These are phyloP conservation scores for Allium cepa DNA, from an alignment of 106 monocot genomes.

Conservation along the genomic window DNA sequence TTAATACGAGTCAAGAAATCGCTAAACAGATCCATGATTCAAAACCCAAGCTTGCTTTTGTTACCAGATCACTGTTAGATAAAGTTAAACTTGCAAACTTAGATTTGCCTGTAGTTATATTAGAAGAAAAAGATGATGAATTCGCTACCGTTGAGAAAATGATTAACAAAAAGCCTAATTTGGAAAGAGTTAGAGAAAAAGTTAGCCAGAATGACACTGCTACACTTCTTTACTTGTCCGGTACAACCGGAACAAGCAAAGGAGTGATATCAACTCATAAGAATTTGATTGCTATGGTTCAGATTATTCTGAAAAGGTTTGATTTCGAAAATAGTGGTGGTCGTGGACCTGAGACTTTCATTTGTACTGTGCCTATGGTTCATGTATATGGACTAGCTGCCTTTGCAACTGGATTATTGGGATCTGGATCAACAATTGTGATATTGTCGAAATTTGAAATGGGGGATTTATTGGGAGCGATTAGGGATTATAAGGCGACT, in stretches of 20 bases:
- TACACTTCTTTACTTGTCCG: conserved; percentile 82
- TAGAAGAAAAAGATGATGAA: conserved; percentile 23
- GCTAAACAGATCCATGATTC: conserved; percentile 60
- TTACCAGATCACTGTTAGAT: conserved; percentile 36
- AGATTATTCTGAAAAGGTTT: conserved; percentile 69
- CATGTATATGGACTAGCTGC: conserved; percentile 92
- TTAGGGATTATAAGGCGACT: conserved; percentile 50
- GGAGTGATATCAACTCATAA: conserved; percentile 82
- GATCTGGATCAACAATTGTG: conserved; percentile 75
- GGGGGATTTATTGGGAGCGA: conserved; percentile 66
- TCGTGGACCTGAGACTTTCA: conserved; percentile 41
- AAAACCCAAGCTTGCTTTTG: conserved; percentile 51
- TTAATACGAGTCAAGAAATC: conserved; percentile 81
- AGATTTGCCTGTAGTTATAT: conserved; percentile 43
- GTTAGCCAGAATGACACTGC: conserved; percentile 64
- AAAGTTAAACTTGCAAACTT: conserved; percentile 26
- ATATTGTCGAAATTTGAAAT: conserved; percentile 78
- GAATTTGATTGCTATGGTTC: conserved; percentile 74
- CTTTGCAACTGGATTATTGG: conserved; percentile 77
- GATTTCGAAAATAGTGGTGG: conserved; percentile 26
- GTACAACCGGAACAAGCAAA: conserved; percentile 85
- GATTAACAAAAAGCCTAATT: conserved; percentile 6
- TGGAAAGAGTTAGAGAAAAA: not conserved
- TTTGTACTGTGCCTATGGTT: conserved; percentile 99
- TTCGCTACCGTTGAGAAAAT: conserved; percentile 33